Evolutionary conservation across 164 flowering plant species (phyloP), one percentile per base, ranked within the genome.

Genomic region (Taxillus chinensis): DNA sequence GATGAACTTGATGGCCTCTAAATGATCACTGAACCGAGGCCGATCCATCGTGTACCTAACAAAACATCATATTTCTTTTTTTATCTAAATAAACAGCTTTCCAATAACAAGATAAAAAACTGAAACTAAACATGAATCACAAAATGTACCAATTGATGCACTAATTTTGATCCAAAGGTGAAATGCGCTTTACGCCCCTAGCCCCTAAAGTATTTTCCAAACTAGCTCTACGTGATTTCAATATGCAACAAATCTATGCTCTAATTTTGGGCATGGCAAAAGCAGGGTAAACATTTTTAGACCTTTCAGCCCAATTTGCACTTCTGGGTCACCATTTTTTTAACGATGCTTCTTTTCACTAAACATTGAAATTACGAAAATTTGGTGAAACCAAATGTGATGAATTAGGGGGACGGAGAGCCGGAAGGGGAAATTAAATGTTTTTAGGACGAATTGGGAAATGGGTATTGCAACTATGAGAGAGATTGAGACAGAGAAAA

Each of bases 1-100:
- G 52, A 93, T 86, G 75, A 93, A 90, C 77, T 93, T 93, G 75
- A 93, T 88, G 45, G 96, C 98, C 61, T 93, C 98, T 5, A 93
- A 73, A 82, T 90, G 96, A 67, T 93, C 98, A 67, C 73, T 79
- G 67, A 93, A 90, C 52, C 96, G 81, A 52, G 98, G 97, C 39
- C 96, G 78, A 53, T 93, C 98, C 95, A 93, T 88, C 1, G 98
- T 90, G 70, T 90, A 93, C 73, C 98, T 92, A 70, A 54, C 27
- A 79, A 77, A n/a, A 70, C 50, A 37, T 45, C 14, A 50, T 27
- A 27, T 27, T 27, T 27, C 27, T 27, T 27, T 27, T 27, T 27
- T 27, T 27, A 27, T 27, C 27, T 27, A 27, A 27, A 27, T 27
- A 27, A 27, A 27, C 27, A 27, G 0, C 27, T 27, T 27, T 9